Base-by-base conservation (phyloP, 2,329 filamentous ascomycete species). In the Cercospora sp. region DNA sequence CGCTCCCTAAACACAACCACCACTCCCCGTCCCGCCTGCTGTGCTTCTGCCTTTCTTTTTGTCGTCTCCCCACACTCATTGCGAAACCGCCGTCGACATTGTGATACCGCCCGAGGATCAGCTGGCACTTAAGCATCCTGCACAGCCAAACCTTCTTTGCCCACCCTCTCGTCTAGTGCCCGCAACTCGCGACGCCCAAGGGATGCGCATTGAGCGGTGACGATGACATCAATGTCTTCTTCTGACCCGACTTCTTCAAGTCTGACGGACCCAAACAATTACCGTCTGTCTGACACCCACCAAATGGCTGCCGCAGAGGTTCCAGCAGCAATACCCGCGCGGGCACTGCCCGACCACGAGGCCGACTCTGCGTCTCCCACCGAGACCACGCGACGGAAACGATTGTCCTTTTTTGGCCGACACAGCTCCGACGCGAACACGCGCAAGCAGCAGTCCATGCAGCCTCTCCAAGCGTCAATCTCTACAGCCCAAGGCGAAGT, bases 371-470 rank as follows among this genome's bases (percentile, higher is more conserved):
- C 61, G n/a, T 63, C 70, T 21, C 66, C 68, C n/a, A 37, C 4
- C n/a, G 70, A 70, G n/a, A 58, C 63, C 16, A 66, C 68, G 65
- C 70, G 71, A 49, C 68, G 70, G 7, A 74, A 74, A 63, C 69
- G 73, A 49, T 67, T 73, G 24, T 75, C 74, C 5, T 73, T 75
- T 71, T 75, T 75, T 60, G 70, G 70, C 51, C 72, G 74, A 10
- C 66, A 72, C 30, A 69, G 63, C 28, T 72, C 71, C 43, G 74
- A 75, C 53, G 69, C 70, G 30, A 63, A 71, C 16, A 71, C 64
- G 37, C 61, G 64, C 32, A 67, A 64, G 51, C 66, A 59, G n/a
- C 57, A 67, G 45, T 51, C 66, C 28, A 30, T 62, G 57, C 61
- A 69, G 21, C 61, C 70, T 24, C 32, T 69, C 24, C 70, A 71